Conservation (phyloP, 352 stramenopile species). For the Phytophthora citrophthora region DNA sequence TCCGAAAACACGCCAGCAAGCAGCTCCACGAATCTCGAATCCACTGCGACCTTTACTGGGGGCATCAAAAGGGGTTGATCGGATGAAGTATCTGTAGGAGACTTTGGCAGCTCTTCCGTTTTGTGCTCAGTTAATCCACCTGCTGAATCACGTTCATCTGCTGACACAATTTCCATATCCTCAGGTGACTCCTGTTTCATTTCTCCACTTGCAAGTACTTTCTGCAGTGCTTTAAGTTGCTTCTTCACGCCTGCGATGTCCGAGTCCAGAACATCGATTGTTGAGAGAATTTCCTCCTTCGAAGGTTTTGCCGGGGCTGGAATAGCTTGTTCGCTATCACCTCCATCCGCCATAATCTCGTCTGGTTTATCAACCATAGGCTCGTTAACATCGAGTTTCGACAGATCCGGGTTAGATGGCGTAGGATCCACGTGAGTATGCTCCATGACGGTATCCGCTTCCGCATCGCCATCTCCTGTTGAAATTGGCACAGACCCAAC, state of each 20-base stretch:
- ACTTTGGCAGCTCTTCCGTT: background rate
- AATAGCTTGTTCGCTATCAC: slow-evolving; percentile 15
- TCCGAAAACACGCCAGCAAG: slow-evolving; percentile 68
- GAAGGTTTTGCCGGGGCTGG: slow-evolving; percentile 35
- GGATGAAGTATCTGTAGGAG: slow-evolving; percentile 8
- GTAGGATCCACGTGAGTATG: slow-evolving; percentile 2
- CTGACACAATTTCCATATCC: slow-evolving; percentile 43
- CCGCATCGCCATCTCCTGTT: background rate
- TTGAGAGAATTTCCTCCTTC: slow-evolving; percentile 83
- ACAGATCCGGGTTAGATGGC: slow-evolving; percentile 17
- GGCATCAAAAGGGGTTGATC: slow-evolving; percentile 6
- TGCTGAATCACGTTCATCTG: slow-evolving; percentile 3
- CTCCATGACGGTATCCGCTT: background rate
- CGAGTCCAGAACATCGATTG: slow-evolving; percentile 80
- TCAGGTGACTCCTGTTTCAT: slow-evolving; percentile 58
- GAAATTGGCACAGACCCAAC: background rate
- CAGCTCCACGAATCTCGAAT: slow-evolving; percentile 68
- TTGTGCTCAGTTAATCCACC: slow-evolving; percentile 1
- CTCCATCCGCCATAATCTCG: slow-evolving; percentile 1
- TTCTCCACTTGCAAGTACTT: slow-evolving; percentile 50
- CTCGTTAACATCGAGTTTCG: background rate
- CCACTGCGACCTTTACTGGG: slow-evolving; percentile 63
- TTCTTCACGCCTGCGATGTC: slow-evolving; percentile 74
- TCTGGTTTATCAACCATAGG: slow-evolving; percentile 5
- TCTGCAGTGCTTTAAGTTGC: slow-evolving; percentile 66